These are phyloP conservation scores for Neurospora sublineolata DNA, from an alignment of 495 filamentous ascomycete species.

Conservation along the genomic window DNA sequence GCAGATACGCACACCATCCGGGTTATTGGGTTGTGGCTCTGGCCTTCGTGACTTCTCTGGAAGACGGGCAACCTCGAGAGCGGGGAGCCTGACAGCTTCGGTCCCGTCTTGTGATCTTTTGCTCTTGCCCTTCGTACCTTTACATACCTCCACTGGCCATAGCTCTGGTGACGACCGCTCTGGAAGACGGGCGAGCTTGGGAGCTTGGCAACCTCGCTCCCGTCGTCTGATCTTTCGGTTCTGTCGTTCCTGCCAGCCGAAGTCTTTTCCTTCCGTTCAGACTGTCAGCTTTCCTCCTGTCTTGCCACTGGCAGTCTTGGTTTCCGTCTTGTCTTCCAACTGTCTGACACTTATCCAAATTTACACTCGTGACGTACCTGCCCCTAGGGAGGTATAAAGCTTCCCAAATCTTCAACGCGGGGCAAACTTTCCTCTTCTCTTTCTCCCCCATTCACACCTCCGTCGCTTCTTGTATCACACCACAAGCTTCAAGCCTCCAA, in stretches of 20 bases:
- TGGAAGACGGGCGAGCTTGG: background rate
- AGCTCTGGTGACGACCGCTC: background rate
- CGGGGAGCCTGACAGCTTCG: background rate
- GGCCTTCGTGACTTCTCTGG: background rate
- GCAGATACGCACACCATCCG: background rate
- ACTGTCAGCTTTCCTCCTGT: background rate
- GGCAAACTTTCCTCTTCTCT: background rate
- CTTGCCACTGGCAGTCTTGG: background rate
- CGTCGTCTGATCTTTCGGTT: background rate
- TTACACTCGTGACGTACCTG: background rate
- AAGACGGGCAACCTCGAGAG: background rate
- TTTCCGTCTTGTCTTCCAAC: background rate
- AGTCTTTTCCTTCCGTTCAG: background rate
- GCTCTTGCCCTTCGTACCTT: background rate
- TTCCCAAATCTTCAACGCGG: background rate
- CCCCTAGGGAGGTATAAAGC: background rate
- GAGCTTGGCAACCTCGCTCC: background rate
- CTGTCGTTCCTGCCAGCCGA: background rate
- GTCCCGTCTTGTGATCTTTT: background rate
- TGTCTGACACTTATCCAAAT: background rate
- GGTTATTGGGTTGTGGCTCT: background rate
- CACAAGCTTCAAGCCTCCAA: background rate
- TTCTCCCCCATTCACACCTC: background rate
- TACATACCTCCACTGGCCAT: background rate
- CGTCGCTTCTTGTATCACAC: background rate